These are phyloP conservation scores for Ogataea kodamae DNA, from an alignment of 805 yeast genomes.

Conservation along the genomic window DNA sequence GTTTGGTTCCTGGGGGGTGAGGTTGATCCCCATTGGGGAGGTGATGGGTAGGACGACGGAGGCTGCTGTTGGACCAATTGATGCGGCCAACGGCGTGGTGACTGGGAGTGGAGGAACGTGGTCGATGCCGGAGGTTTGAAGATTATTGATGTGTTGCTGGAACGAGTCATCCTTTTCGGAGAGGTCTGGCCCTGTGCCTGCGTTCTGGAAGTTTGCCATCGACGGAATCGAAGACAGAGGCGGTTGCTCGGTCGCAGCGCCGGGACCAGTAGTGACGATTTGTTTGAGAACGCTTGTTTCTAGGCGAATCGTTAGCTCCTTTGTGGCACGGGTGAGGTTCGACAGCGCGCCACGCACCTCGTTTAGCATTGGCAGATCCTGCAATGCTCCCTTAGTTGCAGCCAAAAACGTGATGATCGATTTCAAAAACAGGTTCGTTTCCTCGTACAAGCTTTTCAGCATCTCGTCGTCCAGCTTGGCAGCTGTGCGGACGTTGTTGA, in stretches of 20 bases:
- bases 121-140: constrained; percentile 14
- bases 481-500: constrained; percentile 44
- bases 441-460: constrained; percentile 76
- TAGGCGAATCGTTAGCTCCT: constrained; percentile 83
- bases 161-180: constrained; percentile 12
- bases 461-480: constrained; percentile 38
- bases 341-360: constrained; percentile 81
- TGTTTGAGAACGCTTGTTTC: constrained; percentile 56
- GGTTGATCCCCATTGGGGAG: constrained; percentile 23
- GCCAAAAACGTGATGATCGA: constrained; percentile 82
- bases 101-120: constrained; percentile 24
- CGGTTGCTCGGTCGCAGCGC: constrained; percentile 29
- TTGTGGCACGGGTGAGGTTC: constrained; percentile 78
- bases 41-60: constrained; percentile 32
- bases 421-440: constrained; percentile 74
- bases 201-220: constrained; percentile 28
- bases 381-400: constrained; percentile 76
- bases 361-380: constrained; percentile 73
- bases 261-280: constrained; percentile 22
- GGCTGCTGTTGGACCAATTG: constrained; percentile 35
- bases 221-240: constrained; percentile 37
- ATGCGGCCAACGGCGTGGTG: constrained; percentile 35
- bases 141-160: constrained; percentile 25
- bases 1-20: constrained; percentile 17
- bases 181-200: constrained; percentile 1